These are phyloP conservation scores for Hypoxylon sp. DNA, from an alignment of 2,329 filamentous ascomycete species.

Conservation along the genomic window DNA sequence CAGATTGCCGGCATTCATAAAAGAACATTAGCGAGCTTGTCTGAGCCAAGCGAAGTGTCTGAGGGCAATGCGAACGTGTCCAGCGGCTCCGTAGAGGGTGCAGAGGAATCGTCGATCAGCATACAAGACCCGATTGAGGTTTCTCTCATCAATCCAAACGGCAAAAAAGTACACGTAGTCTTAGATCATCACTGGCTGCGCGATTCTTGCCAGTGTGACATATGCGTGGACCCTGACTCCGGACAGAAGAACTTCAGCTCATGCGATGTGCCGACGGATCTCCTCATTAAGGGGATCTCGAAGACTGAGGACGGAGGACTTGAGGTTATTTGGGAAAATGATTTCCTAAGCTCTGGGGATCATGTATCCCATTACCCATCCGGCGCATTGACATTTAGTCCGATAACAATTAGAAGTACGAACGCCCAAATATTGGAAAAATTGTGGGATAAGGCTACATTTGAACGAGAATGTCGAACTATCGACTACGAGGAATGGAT, in stretches of 20 bases:
- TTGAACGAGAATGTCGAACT: conserved; percentile 61
- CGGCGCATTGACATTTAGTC: no score
- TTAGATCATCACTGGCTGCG: conserved; percentile 39
- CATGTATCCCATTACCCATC: conserved; percentile 56
- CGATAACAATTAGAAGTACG: no score
- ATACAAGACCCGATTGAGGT: background rate
- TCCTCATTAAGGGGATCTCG: conserved; percentile 13
- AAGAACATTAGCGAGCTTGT: conserved; percentile 11
- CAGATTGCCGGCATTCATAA: conserved; percentile 6
- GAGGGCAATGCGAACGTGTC: background rate
- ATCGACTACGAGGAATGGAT: conserved; percentile 82
- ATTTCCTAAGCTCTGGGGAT: conserved; percentile 55
- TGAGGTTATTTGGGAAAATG: conserved; percentile 71
- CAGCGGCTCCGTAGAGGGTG: background rate
- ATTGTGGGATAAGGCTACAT: conserved; percentile 56
- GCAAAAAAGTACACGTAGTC: background rate
- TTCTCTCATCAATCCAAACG: background rate
- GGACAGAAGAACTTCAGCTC: conserved; percentile 40
- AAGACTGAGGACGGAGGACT: conserved; percentile 61
- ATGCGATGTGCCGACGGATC: conserved; percentile 32
- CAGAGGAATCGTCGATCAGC: background rate
- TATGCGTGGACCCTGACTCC: conserved; percentile 39
- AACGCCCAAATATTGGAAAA: no score
- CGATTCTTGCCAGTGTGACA: conserved; percentile 32
- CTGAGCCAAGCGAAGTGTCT: background rate